phyloP scores from a whole-genome alignment of 2,329 filamentous ascomycete species.

The Cercospora zeae-maydis region DNA sequence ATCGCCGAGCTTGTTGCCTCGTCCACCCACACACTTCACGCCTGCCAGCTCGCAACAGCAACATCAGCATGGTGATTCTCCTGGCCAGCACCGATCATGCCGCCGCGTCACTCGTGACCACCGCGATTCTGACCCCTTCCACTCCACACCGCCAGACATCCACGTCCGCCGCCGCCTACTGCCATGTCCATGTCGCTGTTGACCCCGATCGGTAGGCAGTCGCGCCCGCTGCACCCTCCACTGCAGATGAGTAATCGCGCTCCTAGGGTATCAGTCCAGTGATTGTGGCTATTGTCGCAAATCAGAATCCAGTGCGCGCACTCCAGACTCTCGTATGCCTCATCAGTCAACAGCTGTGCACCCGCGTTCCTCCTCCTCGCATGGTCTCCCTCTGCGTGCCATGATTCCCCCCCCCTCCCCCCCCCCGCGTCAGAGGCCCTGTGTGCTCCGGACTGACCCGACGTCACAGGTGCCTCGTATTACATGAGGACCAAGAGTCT shows the following conservation, averaged over 20 bases:
- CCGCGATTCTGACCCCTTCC: too few relatives aligned
- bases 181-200: conserved; percentile 26
- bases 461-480: conserved; percentile 64
- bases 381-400: background rate
- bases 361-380: background rate
- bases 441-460: conserved; percentile 1
- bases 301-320: conserved; percentile 46
- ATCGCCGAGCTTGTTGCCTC: too few relatives aligned
- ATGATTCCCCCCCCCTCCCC: background rate
- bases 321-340: conserved; percentile 49
- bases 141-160: too few relatives aligned
- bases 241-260: background rate
- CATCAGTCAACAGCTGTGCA: conserved; percentile 9
- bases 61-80: too few relatives aligned
- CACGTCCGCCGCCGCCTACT: too few relatives aligned
- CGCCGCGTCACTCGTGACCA: too few relatives aligned
- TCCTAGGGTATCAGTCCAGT: conserved; percentile 47
- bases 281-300: conserved; percentile 53
- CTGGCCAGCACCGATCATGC: too few relatives aligned
- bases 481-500: conserved; percentile 62
- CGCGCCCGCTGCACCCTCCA: background rate
- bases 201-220: conserved; percentile 33
- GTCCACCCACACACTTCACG: too few relatives aligned
- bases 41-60: too few relatives aligned
- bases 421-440: background rate